These are phyloP conservation scores for Naematelia aurantialba DNA, from an alignment of 768 basidiomycete genomes.

Conservation along the genomic window DNA sequence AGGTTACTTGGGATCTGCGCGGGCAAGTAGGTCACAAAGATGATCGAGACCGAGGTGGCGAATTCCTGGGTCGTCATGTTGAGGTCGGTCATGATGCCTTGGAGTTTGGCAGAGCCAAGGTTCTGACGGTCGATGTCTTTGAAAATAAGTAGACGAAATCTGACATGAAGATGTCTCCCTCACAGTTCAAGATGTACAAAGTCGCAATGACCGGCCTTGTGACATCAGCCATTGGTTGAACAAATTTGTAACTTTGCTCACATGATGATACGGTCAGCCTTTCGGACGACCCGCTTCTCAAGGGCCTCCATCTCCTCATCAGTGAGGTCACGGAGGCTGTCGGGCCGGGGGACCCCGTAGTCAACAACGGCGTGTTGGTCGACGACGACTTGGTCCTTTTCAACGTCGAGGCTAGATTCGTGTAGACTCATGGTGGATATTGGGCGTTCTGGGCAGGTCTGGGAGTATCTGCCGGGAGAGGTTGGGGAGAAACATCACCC, in stretches of 20 bases:
- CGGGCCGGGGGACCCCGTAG: too few species aligned
- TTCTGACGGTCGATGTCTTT: constrained; percentile 40
- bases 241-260: constrained; percentile 9
- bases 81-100: constrained; percentile 41
- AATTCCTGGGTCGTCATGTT: constrained; percentile 37
- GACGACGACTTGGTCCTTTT: too few species aligned
- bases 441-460: too few species aligned
- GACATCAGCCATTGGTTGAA: not conserved
- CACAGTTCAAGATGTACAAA: constrained; percentile 38
- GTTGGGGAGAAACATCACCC: too few species aligned
- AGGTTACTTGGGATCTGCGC: constrained; percentile 40
- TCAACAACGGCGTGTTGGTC: too few species aligned
- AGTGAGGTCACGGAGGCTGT: constrained; percentile 16
- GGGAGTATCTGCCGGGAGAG: too few species aligned
- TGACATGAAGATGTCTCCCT: not conserved
- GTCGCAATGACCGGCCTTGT: constrained; percentile 32
- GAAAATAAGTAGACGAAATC: not conserved
- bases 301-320: constrained; percentile 20
- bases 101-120: constrained; percentile 40
- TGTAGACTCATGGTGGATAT: too few species aligned
- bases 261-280: constrained; percentile 36
- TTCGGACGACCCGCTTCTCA: constrained; percentile 38
- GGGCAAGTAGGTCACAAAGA: constrained; percentile 35
- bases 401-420: too few species aligned
- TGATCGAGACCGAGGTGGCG: constrained; percentile 36